Base-by-base conservation (phyloP, 345 rosid species). In the Nephelium lappaceum region DNA sequence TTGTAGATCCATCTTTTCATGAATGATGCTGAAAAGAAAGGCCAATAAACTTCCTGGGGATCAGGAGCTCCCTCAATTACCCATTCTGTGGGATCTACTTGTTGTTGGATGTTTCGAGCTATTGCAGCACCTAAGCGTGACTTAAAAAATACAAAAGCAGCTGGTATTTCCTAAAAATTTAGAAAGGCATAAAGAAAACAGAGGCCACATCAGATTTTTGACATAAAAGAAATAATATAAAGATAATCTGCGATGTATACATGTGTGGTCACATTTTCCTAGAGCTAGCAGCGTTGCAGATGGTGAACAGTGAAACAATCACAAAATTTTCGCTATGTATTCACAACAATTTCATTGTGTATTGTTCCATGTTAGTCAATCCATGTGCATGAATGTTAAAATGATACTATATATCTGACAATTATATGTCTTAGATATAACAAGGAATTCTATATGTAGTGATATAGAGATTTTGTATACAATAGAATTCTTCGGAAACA, bases 71-170 rank as follows among this genome's bases (percentile, higher is more conserved):
- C 73, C 85, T 95, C 98, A 69, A 95, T 93, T 65, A 93, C 80
- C 98, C 98, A 95, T 70, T 91, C 84, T 18, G 92, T 93, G 60
- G 98, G 98, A 78, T 95, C 88, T 75, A 86, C 69, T 60, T 95
- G 91, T 79, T 92, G 98, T 81, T 86, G 97, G 68, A 93, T 92
- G 87, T 89, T 88, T 64, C 85, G 79, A 79, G 93, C 91, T 79
- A 88, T 81, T 72, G 98, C 98, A 80, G 95, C 93, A 80, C 94
- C 95, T 42, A 86, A 83, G 67, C 92, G 90, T 25, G 98, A 87
- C 80, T 82, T 95, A 82, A 95, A 95, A 57, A 98, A 92, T 43
- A 95, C 98, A 57, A 95, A 93, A 78, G 98, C 98, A 12, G 93
- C 94, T 67, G 94, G 94, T 67, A 92, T 89, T 86, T 91, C 94